These are phyloP conservation scores for Monosporascus cannonballus DNA, from an alignment of 2,329 filamentous ascomycete species.

Conservation along the genomic window DNA sequence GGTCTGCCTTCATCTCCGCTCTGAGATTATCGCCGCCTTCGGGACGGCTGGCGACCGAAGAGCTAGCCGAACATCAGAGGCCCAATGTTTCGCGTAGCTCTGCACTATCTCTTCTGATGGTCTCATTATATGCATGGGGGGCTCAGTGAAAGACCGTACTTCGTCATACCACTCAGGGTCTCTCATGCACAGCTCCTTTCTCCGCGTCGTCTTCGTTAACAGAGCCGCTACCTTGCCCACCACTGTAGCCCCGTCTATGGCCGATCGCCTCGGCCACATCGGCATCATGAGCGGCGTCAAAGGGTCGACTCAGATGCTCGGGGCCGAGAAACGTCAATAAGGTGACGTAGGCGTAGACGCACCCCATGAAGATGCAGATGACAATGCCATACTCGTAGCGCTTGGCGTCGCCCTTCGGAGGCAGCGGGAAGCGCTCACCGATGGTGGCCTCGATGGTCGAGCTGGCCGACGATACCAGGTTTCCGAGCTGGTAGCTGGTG, in stretches of 20 bases:
- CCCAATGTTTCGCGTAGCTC: too few relatives aligned
- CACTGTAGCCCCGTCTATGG: slow-evolving; percentile 23
- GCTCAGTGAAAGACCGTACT: too few relatives aligned
- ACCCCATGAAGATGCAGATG: slow-evolving; percentile 88
- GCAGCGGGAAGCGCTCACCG: slow-evolving; percentile 67
- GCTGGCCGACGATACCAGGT: slow-evolving; percentile 62
- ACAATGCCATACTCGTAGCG: slow-evolving; percentile 75
- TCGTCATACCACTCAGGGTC: slow-evolving; percentile 3
- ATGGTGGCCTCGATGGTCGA: slow-evolving; percentile 73
- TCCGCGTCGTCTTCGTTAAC: slow-evolving; percentile 21
- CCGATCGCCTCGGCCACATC: slow-evolving; percentile 42
- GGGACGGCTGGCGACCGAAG: too few relatives aligned
- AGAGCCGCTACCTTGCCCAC: slow-evolving; percentile 8
- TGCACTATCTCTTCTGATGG: too few relatives aligned
- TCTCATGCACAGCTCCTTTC: slow-evolving; percentile 17
- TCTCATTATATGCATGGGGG: too few relatives aligned
- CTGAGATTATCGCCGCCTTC: too few relatives aligned
- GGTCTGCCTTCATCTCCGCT: too few relatives aligned
- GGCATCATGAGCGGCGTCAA: slow-evolving; percentile 43
- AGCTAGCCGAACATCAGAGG: too few relatives aligned
- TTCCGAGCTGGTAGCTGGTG: slow-evolving; percentile 71
- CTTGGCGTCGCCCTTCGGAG: slow-evolving; percentile 41
- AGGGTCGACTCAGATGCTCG: slow-evolving; percentile 45
- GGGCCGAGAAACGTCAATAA: slow-evolving; percentile 58
- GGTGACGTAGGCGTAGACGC: slow-evolving; percentile 63